Evolutionary conservation across 2,329 filamentous ascomycete genomes (phyloP), one percentile per base, ranked within the genome.

Genomic region (Beauveria varroae): DNA sequence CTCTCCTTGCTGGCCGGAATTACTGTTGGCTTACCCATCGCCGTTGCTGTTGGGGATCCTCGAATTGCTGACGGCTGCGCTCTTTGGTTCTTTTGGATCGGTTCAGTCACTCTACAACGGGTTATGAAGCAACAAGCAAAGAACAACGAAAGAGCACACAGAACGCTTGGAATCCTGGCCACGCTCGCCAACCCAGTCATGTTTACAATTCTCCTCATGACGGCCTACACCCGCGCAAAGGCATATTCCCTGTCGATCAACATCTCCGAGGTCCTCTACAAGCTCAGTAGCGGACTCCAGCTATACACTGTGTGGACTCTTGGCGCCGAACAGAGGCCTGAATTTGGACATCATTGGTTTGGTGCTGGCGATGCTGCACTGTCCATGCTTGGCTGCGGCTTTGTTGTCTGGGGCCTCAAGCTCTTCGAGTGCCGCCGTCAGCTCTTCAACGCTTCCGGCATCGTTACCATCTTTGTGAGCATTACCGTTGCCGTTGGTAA

Each of bases 401-500:
- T 83, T 26, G 73, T 82, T 3, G 72, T 76, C 3, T 83, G 80
- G 80, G 80, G 80, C 0, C 76, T 83, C 64, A 83, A 82, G 68
- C 72, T 83, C 3, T 81, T 77, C 65, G 79, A 81, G 64, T 81
- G 78, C 68, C 78, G 79, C 4, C 63, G 65, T 2, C 78, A 79
- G 55, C 71, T 83, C 1, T 72, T 78, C 51, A 80, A 77, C 24
- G 65, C 72, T 1, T 74, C 74, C 0, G 80, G 80, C 0, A 43
- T 77, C 5, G 68, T 75, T 2, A 74, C 76, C 0, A 64, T 78
- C 5, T 7, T 74, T 3, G 68, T 78, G 3, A 75, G 76, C 10
- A 63, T 71, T 0, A 53, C 67, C 0, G 69, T 74, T 0, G 78
- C 80, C 0, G 69, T 72, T 0, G 71, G 68, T 34, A 82, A 80